A percentile compares a stretch with the other conserved stretches of the same genome.
These are phyloP conservation scores for Pythium aquatile DNA, from an alignment of 352 stramenopile genomes.

Conservation along the genomic window DNA sequence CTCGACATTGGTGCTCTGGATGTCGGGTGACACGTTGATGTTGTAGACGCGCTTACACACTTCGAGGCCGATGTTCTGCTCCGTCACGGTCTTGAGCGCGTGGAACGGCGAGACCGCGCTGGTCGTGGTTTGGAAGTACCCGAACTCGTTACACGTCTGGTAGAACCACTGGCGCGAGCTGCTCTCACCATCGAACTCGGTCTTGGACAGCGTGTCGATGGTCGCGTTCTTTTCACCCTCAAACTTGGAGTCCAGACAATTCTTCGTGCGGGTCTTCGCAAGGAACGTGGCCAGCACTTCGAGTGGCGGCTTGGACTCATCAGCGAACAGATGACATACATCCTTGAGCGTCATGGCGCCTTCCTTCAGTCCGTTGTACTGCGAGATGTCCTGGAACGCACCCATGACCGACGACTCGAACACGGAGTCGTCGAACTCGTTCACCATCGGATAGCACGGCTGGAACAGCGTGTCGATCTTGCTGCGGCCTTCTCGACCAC, in stretches of 20 bases:
- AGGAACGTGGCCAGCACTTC: slow-evolving; percentile 61
- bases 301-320: slow-evolving; percentile 29
- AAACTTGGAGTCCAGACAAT: slow-evolving; percentile 81
- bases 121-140: slow-evolving; percentile 82
- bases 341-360: slow-evolving; percentile 53
- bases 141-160: slow-evolving; percentile 90
- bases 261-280: slow-evolving; percentile 43
- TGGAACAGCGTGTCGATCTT: slow-evolving; percentile 52
- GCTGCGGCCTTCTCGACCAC: slow-evolving; percentile 39
- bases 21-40: slow-evolving; percentile 59
- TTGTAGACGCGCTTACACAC: slow-evolving; percentile 84
- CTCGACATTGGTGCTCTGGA: slow-evolving; percentile 62
- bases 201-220: slow-evolving; percentile 58
- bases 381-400: slow-evolving; percentile 73
- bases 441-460: slow-evolving; percentile 71
- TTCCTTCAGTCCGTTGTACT: slow-evolving; percentile 66
- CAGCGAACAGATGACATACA: slow-evolving; percentile 58
- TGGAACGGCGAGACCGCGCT: slow-evolving; percentile 62
- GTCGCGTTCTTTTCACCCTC: slow-evolving; percentile 61
- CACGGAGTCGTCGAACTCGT: slow-evolving; percentile 80
- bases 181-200: slow-evolving; percentile 66
- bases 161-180: slow-evolving; percentile 84
- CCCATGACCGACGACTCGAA: slow-evolving; percentile 77
- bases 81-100: slow-evolving; percentile 62
- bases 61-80: slow-evolving; percentile 64